A percentile compares a stretch with the other conserved stretches of the same genome.
Evolutionary conservation across 78 protist genomes (phyloP).

Genomic region (Blattamonas nauphoetae): DNA sequence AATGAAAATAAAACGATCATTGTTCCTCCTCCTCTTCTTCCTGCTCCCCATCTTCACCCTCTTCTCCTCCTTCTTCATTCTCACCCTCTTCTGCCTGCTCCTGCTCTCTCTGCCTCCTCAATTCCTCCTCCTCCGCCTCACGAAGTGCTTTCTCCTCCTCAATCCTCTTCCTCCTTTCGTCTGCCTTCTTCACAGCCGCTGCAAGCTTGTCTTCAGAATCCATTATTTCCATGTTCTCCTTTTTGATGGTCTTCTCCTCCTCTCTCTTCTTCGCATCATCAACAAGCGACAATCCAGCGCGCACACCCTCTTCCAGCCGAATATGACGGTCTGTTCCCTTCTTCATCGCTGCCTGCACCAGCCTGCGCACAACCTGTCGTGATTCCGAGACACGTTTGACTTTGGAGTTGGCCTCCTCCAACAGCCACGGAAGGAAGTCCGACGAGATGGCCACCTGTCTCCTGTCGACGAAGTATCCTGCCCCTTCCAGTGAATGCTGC

Average conservation of each 20-base stretch:
- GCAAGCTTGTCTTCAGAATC: neutral
- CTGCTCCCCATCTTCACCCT: neutral
- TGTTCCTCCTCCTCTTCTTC: neutral
- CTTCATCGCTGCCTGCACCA: neutral
- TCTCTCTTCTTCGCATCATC: neutral
- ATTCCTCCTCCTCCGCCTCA: neutral
- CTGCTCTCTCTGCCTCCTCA: neutral
- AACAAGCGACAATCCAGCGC: neutral
- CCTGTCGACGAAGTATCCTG: neutral
- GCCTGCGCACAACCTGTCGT: neutral
- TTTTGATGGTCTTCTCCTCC: neutral
- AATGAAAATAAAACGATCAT: neutral
- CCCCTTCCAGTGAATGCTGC: neutral
- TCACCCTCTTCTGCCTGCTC: neutral
- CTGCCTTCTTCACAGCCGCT: neutral
- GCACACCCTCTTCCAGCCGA: neutral
- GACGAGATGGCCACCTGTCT: neutral
- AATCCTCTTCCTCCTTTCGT: neutral
- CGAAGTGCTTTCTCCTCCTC: neutral
- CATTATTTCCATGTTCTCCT: neutral
- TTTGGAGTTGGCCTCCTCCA: neutral
- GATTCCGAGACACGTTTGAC: neutral
- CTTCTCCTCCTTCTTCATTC: neutral
- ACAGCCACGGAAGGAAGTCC: neutral
- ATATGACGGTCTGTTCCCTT: neutral